phyloP scores from a whole-genome alignment of 371 early-diverging fungal genomes.

The Rhizomucor pusillus region DNA sequence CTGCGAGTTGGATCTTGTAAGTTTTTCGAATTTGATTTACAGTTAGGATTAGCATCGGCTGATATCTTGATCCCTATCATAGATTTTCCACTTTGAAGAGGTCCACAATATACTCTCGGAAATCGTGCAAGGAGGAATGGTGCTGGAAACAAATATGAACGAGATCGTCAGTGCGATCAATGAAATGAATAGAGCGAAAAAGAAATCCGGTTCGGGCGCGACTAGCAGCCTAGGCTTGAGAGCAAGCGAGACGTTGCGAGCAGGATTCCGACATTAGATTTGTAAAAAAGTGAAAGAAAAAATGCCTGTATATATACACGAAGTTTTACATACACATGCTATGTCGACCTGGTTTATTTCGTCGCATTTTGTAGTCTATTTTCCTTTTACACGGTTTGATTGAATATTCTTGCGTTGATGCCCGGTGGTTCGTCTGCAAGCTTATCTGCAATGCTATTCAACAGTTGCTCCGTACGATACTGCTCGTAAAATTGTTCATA shows the following conservation, averaged over 20 bases:
- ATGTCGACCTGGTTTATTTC: no score
- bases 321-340: no score
- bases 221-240: conserved; percentile 35
- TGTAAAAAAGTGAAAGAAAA: neutral
- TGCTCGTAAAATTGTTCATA: conserved; percentile 85
- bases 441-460: no score
- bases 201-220: conserved; percentile 43
- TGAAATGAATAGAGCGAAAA: conserved; percentile 49
- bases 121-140: conserved; percentile 78
- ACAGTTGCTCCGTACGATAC: conserved; percentile 83
- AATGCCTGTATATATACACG: neutral
- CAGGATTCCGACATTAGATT: conserved; percentile 38
- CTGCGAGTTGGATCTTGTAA: conserved; percentile 92
- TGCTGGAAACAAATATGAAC: conserved; percentile 64
- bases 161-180: conserved; percentile 64
- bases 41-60: no score
- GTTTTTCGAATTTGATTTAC: conserved; percentile 7
- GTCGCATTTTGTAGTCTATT: neutral
- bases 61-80: neutral
- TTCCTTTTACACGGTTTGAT: no score
- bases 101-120: conserved; percentile 76
- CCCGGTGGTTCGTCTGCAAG: no score
- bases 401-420: conserved; percentile 1
- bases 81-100: conserved; percentile 82
- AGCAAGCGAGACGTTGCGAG: conserved; percentile 41